These are phyloP conservation scores for Brachypodium distachyon DNA, from an alignment of 202 grass and related monocot species.

Conservation along the genomic window DNA sequence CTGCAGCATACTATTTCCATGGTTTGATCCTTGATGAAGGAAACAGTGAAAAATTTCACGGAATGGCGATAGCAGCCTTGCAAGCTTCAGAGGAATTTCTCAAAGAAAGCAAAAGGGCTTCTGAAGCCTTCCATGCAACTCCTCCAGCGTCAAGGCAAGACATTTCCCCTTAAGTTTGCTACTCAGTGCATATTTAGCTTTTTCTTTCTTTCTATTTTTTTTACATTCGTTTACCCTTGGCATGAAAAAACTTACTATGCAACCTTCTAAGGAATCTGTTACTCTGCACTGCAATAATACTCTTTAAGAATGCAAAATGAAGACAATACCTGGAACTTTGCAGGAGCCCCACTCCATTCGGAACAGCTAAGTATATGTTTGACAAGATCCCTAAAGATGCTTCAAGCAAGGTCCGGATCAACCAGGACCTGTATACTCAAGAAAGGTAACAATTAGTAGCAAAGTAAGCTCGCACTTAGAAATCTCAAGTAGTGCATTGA, in stretches of 20 bases:
- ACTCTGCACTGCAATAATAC: neutral
- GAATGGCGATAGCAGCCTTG: slow-evolving; percentile 76
- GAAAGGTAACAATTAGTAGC: slow-evolving; percentile 51
- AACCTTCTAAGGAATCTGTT: slow-evolving; percentile 14
- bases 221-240: neutral
- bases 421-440: slow-evolving; percentile 87
- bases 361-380: slow-evolving; percentile 79
- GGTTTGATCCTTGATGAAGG: slow-evolving; percentile 98
- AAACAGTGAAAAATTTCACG: slow-evolving; percentile 95
- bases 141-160: slow-evolving; percentile 72
- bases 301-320: slow-evolving; percentile 15
- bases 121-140: slow-evolving; percentile 61
- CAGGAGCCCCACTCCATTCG: slow-evolving; percentile 76
- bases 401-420: slow-evolving; percentile 86
- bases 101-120: slow-evolving; percentile 82
- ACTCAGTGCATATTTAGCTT: neutral
- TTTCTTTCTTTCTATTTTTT: neutral
- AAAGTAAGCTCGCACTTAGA: neutral
- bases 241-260: neutral
- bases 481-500: neutral
- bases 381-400: slow-evolving; percentile 95
- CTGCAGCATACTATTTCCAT: slow-evolving; percentile 97
- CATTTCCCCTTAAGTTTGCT: neutral
- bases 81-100: slow-evolving; percentile 92
- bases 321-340: slow-evolving; percentile 29